These are phyloP conservation scores for Podospora pseudopauciseta DNA, from an alignment of 495 filamentous ascomycete species.

Conservation along the genomic window DNA sequence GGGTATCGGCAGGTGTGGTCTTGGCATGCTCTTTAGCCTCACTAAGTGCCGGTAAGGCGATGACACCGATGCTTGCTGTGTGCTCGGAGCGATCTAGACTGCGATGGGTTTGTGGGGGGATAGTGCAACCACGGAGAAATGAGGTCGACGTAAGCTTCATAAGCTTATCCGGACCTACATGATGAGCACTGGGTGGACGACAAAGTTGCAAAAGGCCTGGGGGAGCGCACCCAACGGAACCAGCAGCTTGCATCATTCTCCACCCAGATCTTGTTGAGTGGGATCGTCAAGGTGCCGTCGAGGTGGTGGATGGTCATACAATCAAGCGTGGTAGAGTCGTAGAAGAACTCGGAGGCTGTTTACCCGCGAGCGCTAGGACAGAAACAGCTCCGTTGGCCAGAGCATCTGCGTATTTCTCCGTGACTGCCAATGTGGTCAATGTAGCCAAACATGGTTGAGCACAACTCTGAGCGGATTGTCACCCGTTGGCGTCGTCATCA, in stretches of 20 bases:
- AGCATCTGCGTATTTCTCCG: slow-evolving; percentile 3
- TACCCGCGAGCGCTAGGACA: not conserved
- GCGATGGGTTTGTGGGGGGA: slow-evolving; percentile 7
- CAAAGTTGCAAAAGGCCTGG: not conserved
- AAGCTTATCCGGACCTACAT: slow-evolving; percentile 7
- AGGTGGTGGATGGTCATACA: not conserved
- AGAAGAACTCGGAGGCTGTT: not conserved
- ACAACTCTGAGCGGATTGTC: slow-evolving; percentile 3
- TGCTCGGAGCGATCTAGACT: slow-evolving; percentile 5
- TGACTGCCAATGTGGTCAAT: slow-evolving; percentile 6
- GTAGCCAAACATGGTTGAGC: not conserved
- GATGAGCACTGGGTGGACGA: not conserved
- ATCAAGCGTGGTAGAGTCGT: not conserved
- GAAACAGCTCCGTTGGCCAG: not conserved
- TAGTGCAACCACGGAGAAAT: slow-evolving; percentile 1
- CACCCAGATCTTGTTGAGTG: not conserved
- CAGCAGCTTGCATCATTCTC: not conserved
- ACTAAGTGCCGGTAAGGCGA: slow-evolving; percentile 11
- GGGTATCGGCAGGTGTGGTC: not conserved
- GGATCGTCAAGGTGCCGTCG: not conserved
- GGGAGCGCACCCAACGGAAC: not conserved
- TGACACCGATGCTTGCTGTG: not conserved
- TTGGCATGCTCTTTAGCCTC: slow-evolving; percentile 10
- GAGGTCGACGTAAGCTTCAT: slow-evolving; percentile 12
- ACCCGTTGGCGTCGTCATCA: slow-evolving; percentile 8